These are phyloP conservation scores for Lichtheimia hyalospora DNA, from an alignment of 371 early-diverging fungal species.

Conservation along the genomic window DNA sequence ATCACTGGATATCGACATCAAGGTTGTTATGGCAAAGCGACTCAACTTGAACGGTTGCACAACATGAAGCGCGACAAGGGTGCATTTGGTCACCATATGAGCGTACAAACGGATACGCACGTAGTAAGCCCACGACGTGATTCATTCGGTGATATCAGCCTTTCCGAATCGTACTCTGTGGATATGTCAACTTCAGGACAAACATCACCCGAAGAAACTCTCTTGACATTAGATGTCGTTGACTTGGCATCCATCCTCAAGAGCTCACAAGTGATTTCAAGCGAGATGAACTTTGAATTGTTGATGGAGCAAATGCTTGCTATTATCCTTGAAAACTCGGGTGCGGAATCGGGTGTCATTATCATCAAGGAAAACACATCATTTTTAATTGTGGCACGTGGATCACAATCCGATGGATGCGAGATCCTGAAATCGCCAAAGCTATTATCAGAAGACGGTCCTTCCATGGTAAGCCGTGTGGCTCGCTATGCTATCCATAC, in stretches of 20 bases:
- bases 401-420: constrained; percentile 41
- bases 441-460: constrained; percentile 35
- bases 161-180: constrained; percentile 20
- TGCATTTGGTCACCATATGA: constrained; percentile 6
- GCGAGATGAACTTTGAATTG: constrained; percentile 56
- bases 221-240: constrained; percentile 45
- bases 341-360: constrained; percentile 50
- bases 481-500: constrained; percentile 43
- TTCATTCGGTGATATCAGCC: constrained; percentile 26
- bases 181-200: constrained; percentile 8
- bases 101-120: constrained; percentile 32
- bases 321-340: constrained; percentile 50
- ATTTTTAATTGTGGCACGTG: constrained; percentile 38
- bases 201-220: constrained; percentile 37
- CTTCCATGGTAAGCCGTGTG: constrained; percentile 38
- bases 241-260: constrained; percentile 51
- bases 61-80: neutral
- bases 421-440: constrained; percentile 36
- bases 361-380: constrained; percentile 46
- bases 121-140: constrained; percentile 11
- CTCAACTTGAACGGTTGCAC: constrained; percentile 21
- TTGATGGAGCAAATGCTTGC: constrained; percentile 52
- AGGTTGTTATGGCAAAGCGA: constrained; percentile 40
- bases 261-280: constrained; percentile 52
- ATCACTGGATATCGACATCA: constrained; percentile 28